These are phyloP conservation scores for Beauveria bassiana DNA, from an alignment of 2,329 filamentous ascomycete genomes.

Conservation along the genomic window DNA sequence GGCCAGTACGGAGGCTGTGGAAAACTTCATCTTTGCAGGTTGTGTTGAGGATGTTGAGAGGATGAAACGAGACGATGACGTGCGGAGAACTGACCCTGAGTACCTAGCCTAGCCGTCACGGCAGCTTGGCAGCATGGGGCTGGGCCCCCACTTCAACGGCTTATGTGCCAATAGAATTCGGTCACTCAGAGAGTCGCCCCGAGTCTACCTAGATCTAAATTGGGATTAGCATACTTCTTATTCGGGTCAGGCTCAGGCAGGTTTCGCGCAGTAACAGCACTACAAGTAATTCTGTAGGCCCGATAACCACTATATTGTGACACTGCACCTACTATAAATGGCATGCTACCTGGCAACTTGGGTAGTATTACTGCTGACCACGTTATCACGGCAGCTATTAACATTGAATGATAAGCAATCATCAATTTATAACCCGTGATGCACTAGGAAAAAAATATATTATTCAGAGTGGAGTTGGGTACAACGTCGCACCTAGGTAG, in stretches of 20 bases:
- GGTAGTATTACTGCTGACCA: too few relatives aligned
- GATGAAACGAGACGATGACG: not conserved
- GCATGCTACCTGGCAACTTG: too few relatives aligned
- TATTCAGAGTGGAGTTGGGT: not conserved
- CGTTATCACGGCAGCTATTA: too few relatives aligned
- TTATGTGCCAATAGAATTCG: too few relatives aligned
- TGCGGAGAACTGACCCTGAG: not conserved
- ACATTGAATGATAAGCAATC: too few relatives aligned
- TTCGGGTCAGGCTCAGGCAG: not conserved
- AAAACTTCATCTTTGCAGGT: constrained; percentile 40
- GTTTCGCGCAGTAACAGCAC: not conserved
- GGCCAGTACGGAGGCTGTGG: constrained; percentile 44
- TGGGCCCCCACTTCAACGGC: too few relatives aligned
- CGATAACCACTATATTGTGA: too few relatives aligned
- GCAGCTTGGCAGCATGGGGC: not conserved
- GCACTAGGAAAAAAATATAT: not conserved
- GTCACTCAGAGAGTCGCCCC: too few relatives aligned
- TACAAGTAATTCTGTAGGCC: not conserved
- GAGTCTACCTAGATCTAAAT: too few relatives aligned
- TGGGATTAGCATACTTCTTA: too few relatives aligned
- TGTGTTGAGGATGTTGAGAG: not conserved
- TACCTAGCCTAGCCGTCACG: too few relatives aligned
- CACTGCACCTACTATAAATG: too few relatives aligned
- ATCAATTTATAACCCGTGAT: not conserved
- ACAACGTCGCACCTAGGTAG: not conserved